Evolutionary conservation across 805 yeast genomes (phyloP), one percentile per base, ranked within the genome.

Genomic region (Metschnikowia lunata): DNA sequence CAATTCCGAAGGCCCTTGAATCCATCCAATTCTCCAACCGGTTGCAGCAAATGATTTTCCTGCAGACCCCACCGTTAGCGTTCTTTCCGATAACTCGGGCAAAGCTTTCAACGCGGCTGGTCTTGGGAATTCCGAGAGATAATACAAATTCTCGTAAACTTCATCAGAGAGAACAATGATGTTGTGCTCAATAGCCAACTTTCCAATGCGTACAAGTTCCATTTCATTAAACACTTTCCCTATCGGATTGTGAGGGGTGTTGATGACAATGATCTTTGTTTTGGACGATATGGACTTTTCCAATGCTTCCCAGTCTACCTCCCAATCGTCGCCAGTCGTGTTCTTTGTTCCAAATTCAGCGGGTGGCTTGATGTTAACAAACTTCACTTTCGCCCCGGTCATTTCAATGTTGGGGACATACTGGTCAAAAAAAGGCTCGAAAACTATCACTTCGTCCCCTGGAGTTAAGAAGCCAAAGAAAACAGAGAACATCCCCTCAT

Each of bases 21-120:
- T 76, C 95, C 96, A 93, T 43, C 99, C 99, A 42, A 93, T 79
- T 72, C 99, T 83, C 97, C 98, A 93, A 42, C 99, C 99, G 10
- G 99, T 93, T 36, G 96, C 96, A n/a, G 97, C 96, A 70, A 93
- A 93, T 0, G 96, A 82, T 66, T 93, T 93, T 51, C 99, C 99
- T 7, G 97, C 99, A 27, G 97, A 88, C 1, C 98, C 98, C 18
- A 93, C 95, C 3, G 97, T 83, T 44, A 93, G 68, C 0, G 97
- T 88, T 58, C 89, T 72, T 46, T 79, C 79, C 26, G 78, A 83
- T 47, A 89, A 76, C 56, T 89, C 96, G 6, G 91, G 90, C 50
- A 70, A 64, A 8, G 46, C 40, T 6, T 82, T 72, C 43, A 91
- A 68, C 2, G 88, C 80, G 1, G 97, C 95, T 38, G 93, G 84